phyloP scores from a whole-genome alignment of 371 early-diverging fungal genomes.

The Mucor mucedo region DNA sequence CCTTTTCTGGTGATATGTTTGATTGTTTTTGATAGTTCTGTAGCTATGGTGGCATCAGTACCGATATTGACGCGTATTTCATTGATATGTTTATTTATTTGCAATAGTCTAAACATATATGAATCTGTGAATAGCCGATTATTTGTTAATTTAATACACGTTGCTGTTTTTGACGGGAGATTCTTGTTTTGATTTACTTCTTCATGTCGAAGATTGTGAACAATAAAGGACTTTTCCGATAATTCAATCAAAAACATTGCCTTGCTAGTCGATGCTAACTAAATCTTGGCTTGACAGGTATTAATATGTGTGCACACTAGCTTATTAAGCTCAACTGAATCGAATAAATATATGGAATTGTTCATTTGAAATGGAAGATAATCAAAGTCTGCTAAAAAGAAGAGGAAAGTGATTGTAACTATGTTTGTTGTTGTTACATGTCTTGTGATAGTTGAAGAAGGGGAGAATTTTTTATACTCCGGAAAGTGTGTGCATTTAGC shows the following conservation, averaged over 20 bases:
- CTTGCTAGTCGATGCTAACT: conserved; percentile 12
- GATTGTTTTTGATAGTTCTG: conserved; percentile 15
- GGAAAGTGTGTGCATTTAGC: conserved; percentile 4
- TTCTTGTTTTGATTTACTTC: conserved; percentile 11
- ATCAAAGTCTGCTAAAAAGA: conserved; percentile 15
- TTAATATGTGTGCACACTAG: conserved; percentile 13
- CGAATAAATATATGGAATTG: conserved; percentile 13
- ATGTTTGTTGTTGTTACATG: conserved; percentile 2
- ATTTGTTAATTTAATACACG: conserved; percentile 13
- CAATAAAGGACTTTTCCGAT: conserved; percentile 14
- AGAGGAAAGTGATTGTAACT: conserved; percentile 10
- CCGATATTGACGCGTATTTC: conserved; percentile 14
- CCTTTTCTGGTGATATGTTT: conserved; percentile 13
- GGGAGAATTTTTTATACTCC: conserved; percentile 20
- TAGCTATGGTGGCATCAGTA: conserved; percentile 16
- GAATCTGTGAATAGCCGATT: conserved; percentile 15
- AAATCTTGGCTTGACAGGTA: conserved; percentile 10
- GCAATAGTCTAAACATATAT: conserved; percentile 12
- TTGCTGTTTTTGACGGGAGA: conserved; percentile 16
- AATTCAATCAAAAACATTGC: conserved; percentile 13
- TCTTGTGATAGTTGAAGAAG: conserved; percentile 9
- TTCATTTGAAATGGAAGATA: conserved; percentile 8
- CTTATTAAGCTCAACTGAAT: conserved; percentile 13
- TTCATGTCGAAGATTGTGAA: conserved; percentile 11
- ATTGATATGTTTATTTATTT: conserved; percentile 14